phyloP scores from a whole-genome alignment of 768 basidiomycete genomes.

The Russula sp. region DNA sequence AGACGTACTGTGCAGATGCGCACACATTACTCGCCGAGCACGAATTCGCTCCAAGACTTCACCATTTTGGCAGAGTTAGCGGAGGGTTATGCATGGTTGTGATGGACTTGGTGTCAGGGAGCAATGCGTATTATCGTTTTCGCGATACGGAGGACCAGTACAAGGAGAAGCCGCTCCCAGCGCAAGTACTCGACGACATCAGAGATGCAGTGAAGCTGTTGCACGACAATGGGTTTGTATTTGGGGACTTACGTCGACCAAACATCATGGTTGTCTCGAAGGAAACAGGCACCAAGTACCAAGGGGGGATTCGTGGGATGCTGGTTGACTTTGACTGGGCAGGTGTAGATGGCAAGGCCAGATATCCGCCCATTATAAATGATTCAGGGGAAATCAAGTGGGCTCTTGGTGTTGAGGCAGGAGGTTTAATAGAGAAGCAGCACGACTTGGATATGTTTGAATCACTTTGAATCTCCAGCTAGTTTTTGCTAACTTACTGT shows the following conservation, averaged over 20 bases:
- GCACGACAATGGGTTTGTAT: neutral
- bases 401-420: neutral
- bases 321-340: neutral
- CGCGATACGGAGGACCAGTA: too few relatives aligned
- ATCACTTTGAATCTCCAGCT: neutral
- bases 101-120: neutral
- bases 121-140: neutral
- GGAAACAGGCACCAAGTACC: neutral
- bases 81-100: neutral
- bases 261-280: neutral
- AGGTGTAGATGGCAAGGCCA: neutral
- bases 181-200: too few relatives aligned
- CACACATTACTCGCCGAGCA: neutral
- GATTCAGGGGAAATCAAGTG: neutral
- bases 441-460: neutral
- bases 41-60: neutral
- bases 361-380: neutral
- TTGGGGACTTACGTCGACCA: neutral
- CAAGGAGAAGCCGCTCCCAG: too few relatives aligned
- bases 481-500: too few relatives aligned
- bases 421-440: neutral
- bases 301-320: neutral
- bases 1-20: neutral
- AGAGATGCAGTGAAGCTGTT: too few relatives aligned
- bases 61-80: neutral